Evolutionary conservation across 2,329 filamentous ascomycete genomes (phyloP).

Genomic region (Rosellinia necatrix): DNA sequence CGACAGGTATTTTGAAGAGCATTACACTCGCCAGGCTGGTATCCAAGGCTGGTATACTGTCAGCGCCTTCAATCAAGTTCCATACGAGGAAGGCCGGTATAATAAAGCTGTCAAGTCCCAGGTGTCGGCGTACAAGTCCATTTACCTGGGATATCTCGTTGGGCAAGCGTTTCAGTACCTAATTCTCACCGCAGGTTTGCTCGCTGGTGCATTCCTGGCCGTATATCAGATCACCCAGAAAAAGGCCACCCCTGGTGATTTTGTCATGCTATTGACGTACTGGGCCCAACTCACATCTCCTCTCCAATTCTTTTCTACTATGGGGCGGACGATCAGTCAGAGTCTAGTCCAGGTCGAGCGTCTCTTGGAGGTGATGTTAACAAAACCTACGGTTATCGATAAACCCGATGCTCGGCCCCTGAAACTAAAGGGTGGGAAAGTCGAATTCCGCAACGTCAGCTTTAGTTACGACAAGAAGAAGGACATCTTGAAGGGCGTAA

Average conservation of each 20-base stretch:
- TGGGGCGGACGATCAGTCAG: slow-evolving; percentile 60
- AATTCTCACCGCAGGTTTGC: slow-evolving; percentile 70
- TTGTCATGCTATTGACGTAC: slow-evolving; percentile 73
- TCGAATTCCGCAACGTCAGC: slow-evolving; percentile 59
- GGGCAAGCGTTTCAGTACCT: slow-evolving; percentile 62
- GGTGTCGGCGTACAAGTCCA: slow-evolving; percentile 44
- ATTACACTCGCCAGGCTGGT: slow-evolving; percentile 59
- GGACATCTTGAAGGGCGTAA: slow-evolving; percentile 59
- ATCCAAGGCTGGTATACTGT: slow-evolving; percentile 65
- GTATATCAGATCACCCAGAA: slow-evolving; percentile 70
- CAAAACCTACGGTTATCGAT: slow-evolving; percentile 59
- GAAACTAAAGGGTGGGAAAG: slow-evolving; percentile 55
- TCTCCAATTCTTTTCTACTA: slow-evolving; percentile 68
- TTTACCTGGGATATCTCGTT: slow-evolving; percentile 53
- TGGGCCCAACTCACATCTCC: slow-evolving; percentile 75
- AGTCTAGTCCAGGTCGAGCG: slow-evolving; percentile 63
- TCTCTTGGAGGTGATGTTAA: slow-evolving; percentile 62
- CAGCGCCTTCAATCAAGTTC: slow-evolving; percentile 62
- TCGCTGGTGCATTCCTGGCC: slow-evolving; percentile 64
- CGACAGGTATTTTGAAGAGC: slow-evolving; percentile 55
- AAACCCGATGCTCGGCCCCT: slow-evolving; percentile 55
- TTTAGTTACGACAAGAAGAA: slow-evolving; percentile 66
- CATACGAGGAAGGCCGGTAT: slow-evolving; percentile 60
- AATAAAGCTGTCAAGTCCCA: slow-evolving; percentile 52
- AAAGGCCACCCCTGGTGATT: slow-evolving; percentile 66